Evolutionary conservation across 768 basidiomycete species (phyloP), one percentile per base, ranked within the genome.

Genomic region (Cystobasidium ongulense): DNA sequence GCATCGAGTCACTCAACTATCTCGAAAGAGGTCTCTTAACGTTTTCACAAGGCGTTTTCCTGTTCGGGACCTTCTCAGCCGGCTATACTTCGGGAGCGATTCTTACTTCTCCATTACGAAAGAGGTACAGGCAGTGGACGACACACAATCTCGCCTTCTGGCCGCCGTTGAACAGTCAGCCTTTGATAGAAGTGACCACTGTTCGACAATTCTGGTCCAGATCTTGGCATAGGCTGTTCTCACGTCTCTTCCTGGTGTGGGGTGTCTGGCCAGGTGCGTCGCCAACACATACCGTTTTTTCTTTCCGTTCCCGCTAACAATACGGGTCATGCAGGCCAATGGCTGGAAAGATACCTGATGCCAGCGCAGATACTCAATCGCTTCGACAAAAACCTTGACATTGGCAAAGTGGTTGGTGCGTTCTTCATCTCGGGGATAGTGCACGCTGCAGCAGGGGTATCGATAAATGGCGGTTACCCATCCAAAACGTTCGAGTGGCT

Each of bases 71-170:
- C 13, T 71, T 71, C 54, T 71, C 68, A 8, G 53, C 68, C 11
- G 68, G 68, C 5, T 71, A 71, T 41, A 71, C 68, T 1, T 53
- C 68, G 33, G 68, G 68, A 21, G 68, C 68, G 5, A 71, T 71
- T 39, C 53, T 61, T 2, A 71, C 68, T 10, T 7, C 68, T 23
- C 68, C 68, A 7, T 31, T 71, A 36, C 50, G 68, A 1, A 71
- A 38, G 54, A 53, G 68, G 29, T 71, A 71, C 25, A 29, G 68
- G 17, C 8, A 71, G 29, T 71, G 68, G 68, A 71, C 68, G n/a
- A 71, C 68, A 10, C 68, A 71, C 41, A 71, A 71, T 39, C 41
- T 71, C 11, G 68, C 68, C 2, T 71, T 71, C 68, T 71, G 68
- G 68, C 68, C 68, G 31, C 68, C 68, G 11, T 54, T 71, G 25